Conservation (phyloP, 176 grass and related monocot species). For the Musa beccarii region DNA sequence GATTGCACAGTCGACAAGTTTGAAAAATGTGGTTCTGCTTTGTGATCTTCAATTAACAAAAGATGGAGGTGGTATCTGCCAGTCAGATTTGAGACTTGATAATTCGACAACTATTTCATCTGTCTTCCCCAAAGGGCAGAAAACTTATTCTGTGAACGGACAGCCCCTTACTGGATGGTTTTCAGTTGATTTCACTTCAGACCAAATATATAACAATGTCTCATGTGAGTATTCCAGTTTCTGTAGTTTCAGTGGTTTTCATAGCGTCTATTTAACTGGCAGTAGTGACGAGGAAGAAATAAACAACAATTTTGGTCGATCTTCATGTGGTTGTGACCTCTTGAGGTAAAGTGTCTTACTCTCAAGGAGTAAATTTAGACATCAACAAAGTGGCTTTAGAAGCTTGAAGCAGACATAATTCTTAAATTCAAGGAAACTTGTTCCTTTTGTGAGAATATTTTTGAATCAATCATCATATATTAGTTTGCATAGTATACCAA, state of each 20-base stretch:
- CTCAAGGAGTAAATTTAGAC: too few relatives aligned
- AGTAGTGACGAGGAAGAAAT: too few relatives aligned
- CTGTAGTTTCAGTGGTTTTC: conserved; percentile 13
- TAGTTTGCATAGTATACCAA: too few relatives aligned
- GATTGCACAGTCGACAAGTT: conserved; percentile 14
- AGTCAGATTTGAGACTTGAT: conserved; percentile 8
- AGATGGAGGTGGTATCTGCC: conserved; percentile 17
- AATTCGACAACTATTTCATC: conserved; percentile 13
- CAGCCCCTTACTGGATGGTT: conserved; percentile 45
- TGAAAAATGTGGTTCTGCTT: conserved; percentile 11
- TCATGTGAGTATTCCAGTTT: conserved; percentile 49
- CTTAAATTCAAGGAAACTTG: background rate
- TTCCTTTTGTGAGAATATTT: background rate
- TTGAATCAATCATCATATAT: background rate
- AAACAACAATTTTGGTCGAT: too few relatives aligned
- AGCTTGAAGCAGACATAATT: too few relatives aligned
- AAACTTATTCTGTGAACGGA: conserved; percentile 13
- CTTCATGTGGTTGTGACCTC: too few relatives aligned
- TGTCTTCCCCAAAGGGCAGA: conserved; percentile 3
- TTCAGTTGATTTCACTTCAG: conserved; percentile 64
- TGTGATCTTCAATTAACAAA: conserved; percentile 22
- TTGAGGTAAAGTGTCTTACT: too few relatives aligned
- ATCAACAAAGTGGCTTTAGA: too few relatives aligned
- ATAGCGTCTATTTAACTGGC: background rate
- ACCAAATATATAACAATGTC: conserved; percentile 55